Base-by-base conservation (phyloP, 2,329 filamentous ascomycete species). In the Pseudocercospora fijiensis region DNA sequence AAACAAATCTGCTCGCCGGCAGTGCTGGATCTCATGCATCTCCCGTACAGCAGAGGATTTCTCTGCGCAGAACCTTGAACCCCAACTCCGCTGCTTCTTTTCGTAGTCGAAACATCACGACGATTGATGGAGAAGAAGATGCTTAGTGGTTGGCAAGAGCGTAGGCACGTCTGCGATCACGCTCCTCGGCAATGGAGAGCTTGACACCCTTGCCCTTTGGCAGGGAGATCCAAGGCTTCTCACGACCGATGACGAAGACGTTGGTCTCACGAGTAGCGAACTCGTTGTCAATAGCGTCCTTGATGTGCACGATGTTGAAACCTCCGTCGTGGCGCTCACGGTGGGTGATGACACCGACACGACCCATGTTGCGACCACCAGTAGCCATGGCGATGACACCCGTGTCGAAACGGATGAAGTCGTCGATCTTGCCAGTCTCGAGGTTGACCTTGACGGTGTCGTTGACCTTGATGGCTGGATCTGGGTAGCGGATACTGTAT, bases 141-240 rank as follows among this genome's bases (percentile, higher is more conserved):
- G 62, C 62, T 64, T 69, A 69, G 63, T 69, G 51, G 59, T 63
- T 61, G 75, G 84, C 83, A 73, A 85, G 74, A 74, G 82, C 80
- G 73, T 84, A 79, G 73, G 93, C 92, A 79, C 95, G 91, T 81
- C 93, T 92, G 83, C 94, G 93, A 84, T 99, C 94, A 86, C 94
- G 89, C 91, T 99, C 94, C 87, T 99, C 94, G 75, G 94, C 92
- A 79, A 99, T 98, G 80, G 90, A 89, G 82, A 98, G 92, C 92
- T 97, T 96, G 86, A 99, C 95, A 91, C 95, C 95, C 89, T 97
- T 97, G 86, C 95, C 95, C 92, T 98, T 99, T 82, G 95, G 96
- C 80, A 99, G 89, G 77, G 91, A 96, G 85, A 99, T 89, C 95
- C 95, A 99, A 78, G 95, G 94, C 90, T 98, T 98, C 79, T 99